Base-by-base conservation (phyloP, 2,329 filamentous ascomycete species). In the Aspergillus awamori region DNA sequence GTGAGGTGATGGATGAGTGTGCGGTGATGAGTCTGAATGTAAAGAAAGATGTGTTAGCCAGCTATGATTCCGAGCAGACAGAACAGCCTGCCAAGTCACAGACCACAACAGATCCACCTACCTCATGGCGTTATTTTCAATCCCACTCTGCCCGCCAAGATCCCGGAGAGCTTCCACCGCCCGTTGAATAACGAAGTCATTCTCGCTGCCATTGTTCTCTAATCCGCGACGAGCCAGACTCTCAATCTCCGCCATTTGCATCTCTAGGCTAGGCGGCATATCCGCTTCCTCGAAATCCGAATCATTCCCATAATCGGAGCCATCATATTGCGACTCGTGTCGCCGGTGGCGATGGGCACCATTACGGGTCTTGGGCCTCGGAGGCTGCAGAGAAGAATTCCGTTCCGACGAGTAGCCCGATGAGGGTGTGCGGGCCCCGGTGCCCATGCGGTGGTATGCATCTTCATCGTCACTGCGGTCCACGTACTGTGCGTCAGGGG, bases 261-360 rank as follows among this genome's bases (percentile, higher is more conserved):
- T 77, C 66, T 86, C 83, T 22, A 87, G 73, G n/a, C 80, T 80
- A 0, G 82, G 81, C 5, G 83, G 79, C n/a, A 87, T 80, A 60
- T 83, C 81, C 17, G 78, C 75, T 48, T 80, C 78, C 54, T 86
- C 84, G 28, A 83, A 72, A 66, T 86, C 84, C 17, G 82, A 83
- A 58, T 84, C 82, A 49, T 82, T 81, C 4, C 84, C 84, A 65
- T 86, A 86, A 67, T 86, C 84, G 8, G 83, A 86, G 13, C 84
- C 84, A 64, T 86, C 84, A 65, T 86, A 86, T 57, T 81, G 74
- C 24, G 83, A 79, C 62, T 77, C 72, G 52, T 75, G 70, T 56
- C 77, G 74, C 20, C 76, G 74, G 59, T 78, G 76, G 30, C 76
- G 70, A 52, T 72, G 65, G 36, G 71, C 63, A 17, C 67, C 68